Evolutionary conservation across 31 red algal genomes (phyloP), one percentile per base, ranked within the genome.

Genomic region (Endocladia muricata): DNA sequence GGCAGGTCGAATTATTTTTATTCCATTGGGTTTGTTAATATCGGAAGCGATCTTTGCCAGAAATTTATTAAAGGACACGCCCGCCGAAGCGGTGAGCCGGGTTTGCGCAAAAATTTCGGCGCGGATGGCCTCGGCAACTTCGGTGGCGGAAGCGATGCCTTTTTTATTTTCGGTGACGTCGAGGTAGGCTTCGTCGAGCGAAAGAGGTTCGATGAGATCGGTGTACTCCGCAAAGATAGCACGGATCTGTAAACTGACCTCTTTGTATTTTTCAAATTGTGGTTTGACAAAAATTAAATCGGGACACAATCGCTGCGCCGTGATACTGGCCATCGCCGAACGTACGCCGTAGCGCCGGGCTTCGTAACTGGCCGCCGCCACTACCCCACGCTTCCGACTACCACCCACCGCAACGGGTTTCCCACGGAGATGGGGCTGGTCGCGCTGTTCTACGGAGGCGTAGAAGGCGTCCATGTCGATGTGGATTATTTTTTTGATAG

Each of bases 131-230:
- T 8, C 36, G 13, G 67, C 67, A 26, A 71, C 51, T 15, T 52
- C 34, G 15, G 9, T 26, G 17, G 67, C 35, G 7, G 36, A 8
- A 71, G 35, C 67, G 39, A 19, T 7, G 19, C 43, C 7, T 29
- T 37, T 8, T 37, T 19, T 17, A 8, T 13, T 23, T 51, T 37
- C 67, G 26, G 34, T 52, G 11, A 71, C 35, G 28, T 71, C 67
- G 67, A 71, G 67, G 26, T 54, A 71, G 17, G 67, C 67, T 51
- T 71, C 67, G 38, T 71, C 67, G 38, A 71, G 11, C 34, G 34
- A 54, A 8, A 71, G 67, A 13, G 17, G 35, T 52, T 71, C 67
- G 8, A 71, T 37, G 13, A 19, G 8, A 19, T 22, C 35, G 9
- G 67, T 54, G 67, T 11, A 23, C 17, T 51, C 35, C 13, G 11